Evolutionary conservation across 768 basidiomycete genomes (phyloP), one percentile per base, ranked within the genome.

Genomic region (Hygrophoropsis aurantiaca): DNA sequence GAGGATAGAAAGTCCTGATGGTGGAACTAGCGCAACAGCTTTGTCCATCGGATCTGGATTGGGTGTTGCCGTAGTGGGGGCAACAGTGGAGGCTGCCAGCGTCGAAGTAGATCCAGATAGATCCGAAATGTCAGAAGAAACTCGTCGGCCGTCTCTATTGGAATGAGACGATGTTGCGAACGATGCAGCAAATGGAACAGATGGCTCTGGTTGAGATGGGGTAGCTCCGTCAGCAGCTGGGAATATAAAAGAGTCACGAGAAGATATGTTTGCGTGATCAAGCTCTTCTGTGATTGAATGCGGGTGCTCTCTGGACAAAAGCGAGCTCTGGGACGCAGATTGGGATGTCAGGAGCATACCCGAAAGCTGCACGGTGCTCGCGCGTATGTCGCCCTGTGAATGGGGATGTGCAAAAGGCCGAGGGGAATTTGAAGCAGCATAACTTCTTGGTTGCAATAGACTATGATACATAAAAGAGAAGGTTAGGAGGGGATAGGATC

Each of bases 291-390:
- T 37, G 18, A 32, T 41, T 15, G 53, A 47, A 13, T 24, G 40
- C 11, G 34, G 23, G 15, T 40, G 40, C 27, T 40, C 32, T 19
- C 23, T 21, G 25, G 42, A 37, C 16, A 37, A 40, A 1, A 39
- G 25, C 16, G 13, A 13, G 27, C 27, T 13, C 13, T 13, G 27
- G 6, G 55, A 30, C 57, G 52, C 30, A 38, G 49, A 51, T 36
- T 47, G 59, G 5, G 67, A 59, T 13, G 75, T 63, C 46, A 68
- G 36, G 4, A 75, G 66, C 61, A 82, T 74, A 44, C 68, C 71
- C 15, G 86, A 85, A 3, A 90, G 71, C 42, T 83, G 73, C 59
- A 90, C 74, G 0, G 87, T 89, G 52, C 69, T 74, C 26, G 79
- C 71, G 15, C 88, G 80, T 50, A 90, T 90, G 23, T 75, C 72